Evolutionary conservation across 176 grass and related monocot genomes (phyloP).

Genomic region (maize (Zea mays)): Zm-B73-REFERENCE-NAM-5.0 NC_050099.1:165120001-165120500

Average conservation of each 20-base stretch:
- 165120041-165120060: not conserved
- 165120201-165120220: not conserved
- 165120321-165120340: constrained; percentile 85
- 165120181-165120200: not conserved
- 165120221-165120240: not conserved
- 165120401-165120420: constrained; percentile 97
- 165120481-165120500: constrained; percentile 23
- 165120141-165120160: constrained; percentile 1
- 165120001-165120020: constrained; percentile 13
- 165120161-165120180: constrained; percentile 19
- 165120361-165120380: constrained; percentile 73
- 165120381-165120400: constrained; percentile 91
- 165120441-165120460: not conserved
- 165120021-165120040: constrained; percentile 6
- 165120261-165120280: constrained; percentile 30
- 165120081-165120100: constrained; percentile 28
- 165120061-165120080: constrained; percentile 38
- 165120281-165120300: constrained; percentile 80
- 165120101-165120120: constrained; percentile 12
- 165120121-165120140: constrained; percentile 16
- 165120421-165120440: constrained; percentile 32
- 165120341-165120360: constrained; percentile 75
- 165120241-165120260: constrained; percentile 15
- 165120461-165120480: not conserved
- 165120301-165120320: constrained; percentile 90